Evolutionary conservation across 2,329 filamentous ascomycete species (phyloP).

Genomic region (Graphilbum fragrans): DNA sequence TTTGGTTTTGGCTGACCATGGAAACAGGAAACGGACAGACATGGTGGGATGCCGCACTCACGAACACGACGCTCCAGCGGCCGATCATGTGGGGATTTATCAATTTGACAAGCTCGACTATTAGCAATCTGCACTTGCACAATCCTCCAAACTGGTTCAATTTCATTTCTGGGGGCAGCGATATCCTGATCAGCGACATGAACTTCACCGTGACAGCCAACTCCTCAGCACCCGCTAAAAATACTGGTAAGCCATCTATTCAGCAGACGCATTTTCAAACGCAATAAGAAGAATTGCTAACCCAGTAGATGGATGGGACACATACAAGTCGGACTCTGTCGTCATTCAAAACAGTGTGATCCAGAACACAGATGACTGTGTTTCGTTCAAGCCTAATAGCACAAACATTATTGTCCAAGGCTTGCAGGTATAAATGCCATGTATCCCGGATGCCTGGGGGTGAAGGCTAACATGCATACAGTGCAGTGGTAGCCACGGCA

Average conservation of each 20-base stretch:
- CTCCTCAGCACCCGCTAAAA: constrained; percentile 44
- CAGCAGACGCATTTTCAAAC: too few relatives aligned
- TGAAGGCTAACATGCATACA: too few relatives aligned
- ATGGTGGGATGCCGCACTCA: constrained; percentile 50
- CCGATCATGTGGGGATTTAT: constrained; percentile 50
- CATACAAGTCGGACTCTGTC: constrained; percentile 36
- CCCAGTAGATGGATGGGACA: constrained; percentile 51
- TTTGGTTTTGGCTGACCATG: neutral
- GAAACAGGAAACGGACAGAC: constrained; percentile 43
- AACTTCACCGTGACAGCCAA: constrained; percentile 42
- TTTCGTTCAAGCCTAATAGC: constrained; percentile 52
- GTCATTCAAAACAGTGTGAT: constrained; percentile 38
- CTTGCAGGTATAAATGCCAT: constrained; percentile 20
- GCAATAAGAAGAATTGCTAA: too few relatives aligned
- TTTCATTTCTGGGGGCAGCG: constrained; percentile 46
- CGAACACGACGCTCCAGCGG: constrained; percentile 35
- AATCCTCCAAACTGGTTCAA: constrained; percentile 48
- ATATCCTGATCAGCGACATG: constrained; percentile 50
- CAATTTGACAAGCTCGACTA: constrained; percentile 40
- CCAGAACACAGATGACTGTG: constrained; percentile 52
- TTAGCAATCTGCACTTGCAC: constrained; percentile 44
- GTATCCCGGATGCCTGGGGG: too few relatives aligned
- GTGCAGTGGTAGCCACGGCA: constrained; percentile 51
- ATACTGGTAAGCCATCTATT: too few relatives aligned
- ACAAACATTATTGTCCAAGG: constrained; percentile 47